Evolutionary conservation across 345 rosid species (phyloP).

Genomic region (Ceriops tagal): DNA sequence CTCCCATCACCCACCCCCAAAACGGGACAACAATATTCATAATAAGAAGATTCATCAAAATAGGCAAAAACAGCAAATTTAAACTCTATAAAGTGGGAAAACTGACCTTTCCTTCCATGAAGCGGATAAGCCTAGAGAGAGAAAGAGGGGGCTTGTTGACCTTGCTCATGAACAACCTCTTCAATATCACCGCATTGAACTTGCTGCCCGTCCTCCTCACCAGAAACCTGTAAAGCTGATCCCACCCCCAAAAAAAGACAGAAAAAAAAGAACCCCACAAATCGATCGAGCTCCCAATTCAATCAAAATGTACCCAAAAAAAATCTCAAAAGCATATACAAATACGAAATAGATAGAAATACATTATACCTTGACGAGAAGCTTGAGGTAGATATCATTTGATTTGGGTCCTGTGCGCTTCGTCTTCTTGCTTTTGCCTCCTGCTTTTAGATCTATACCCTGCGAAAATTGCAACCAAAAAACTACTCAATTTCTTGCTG

Average conservation of each 20-base stretch:
- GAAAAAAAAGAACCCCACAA: background rate
- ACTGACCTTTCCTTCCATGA: constrained; percentile 68
- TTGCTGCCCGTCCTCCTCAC: constrained; percentile 90
- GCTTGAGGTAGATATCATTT: background rate
- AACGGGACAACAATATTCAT: background rate
- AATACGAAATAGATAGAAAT: too few relatives aligned
- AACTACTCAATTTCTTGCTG: too few relatives aligned
- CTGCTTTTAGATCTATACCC: constrained; percentile 10
- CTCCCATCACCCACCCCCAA: background rate
- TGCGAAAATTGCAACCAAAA: too few relatives aligned
- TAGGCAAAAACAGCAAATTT: background rate
- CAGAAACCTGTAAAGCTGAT: constrained; percentile 79
- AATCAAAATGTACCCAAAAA: background rate
- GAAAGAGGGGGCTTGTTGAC: constrained; percentile 88
- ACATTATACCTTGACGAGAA: background rate
- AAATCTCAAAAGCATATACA: too few relatives aligned
- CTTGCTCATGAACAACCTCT: constrained; percentile 95
- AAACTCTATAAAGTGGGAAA: background rate
- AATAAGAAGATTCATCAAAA: background rate
- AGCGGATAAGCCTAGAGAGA: constrained; percentile 63
- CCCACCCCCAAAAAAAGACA: too few relatives aligned
- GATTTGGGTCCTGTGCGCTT: background rate
- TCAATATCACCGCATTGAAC: constrained; percentile 87
- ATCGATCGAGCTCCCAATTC: background rate
- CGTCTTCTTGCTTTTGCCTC: background rate